Base-by-base conservation (phyloP, 306 rosid species). In the Corylus heterophylla region DNA sequence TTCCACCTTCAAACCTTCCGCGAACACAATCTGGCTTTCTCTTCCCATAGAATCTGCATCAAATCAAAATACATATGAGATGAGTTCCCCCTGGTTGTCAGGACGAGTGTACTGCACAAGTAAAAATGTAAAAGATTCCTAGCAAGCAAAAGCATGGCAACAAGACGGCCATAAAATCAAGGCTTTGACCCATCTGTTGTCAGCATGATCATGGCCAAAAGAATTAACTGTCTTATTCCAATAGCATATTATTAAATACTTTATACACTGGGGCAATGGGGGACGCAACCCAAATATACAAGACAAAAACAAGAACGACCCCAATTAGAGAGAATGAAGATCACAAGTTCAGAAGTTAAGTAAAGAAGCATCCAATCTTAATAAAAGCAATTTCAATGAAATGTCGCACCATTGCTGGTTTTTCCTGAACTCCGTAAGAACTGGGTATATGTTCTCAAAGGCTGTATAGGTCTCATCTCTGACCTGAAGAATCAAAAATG, bases 401-500 rank as follows among this genome's bases (percentile, higher is more conserved):
- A 73, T 66, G 66, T 45, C 86, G 72, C 88, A 90, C 97, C 92
- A 95, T 82, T 93, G 98, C 81, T 89, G 97, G 80, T 86, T 93
- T 79, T 95, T 95, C 92, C 96, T 91, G 88, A 93, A 95, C 85
- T 91, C 97, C 16, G 92, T 89, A 73, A 95, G 97, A 76, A 95
- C 96, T 0, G 97, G 99, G 64, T 93, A 95, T 70, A 95, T 95
- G 88, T 95, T 93, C 87, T 95, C 98, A 72, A 95, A 95, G 69
- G 99, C 99, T 63, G 89, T 83, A 74, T 95, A 95, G 18, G 99
- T 95, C 85, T 95, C 97, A 25, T 88, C 90, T 78, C 98, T 93
- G 87, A 93, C 98, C 99, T 95, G 54, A 55, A 63, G 18, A 75
- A 47, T 29, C 13, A 51, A 79, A 35, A 76, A 27, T 18, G 12